Base-by-base conservation (phyloP, 768 basidiomycete species). In the Suillus variegatus region DNA sequence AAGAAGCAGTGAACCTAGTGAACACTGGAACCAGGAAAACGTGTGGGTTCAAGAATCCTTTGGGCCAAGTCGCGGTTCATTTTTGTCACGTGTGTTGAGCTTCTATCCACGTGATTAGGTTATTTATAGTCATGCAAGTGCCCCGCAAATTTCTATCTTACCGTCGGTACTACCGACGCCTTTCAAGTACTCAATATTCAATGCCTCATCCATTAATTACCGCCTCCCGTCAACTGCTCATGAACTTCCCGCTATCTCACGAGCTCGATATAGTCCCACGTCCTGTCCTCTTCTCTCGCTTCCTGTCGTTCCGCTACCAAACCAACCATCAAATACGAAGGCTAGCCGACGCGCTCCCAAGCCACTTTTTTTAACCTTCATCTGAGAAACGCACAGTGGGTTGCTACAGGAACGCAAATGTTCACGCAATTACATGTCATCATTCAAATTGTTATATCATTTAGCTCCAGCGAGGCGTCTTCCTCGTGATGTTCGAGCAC, bases 31-130 rank as follows among this genome's bases (percentile, higher is more conserved):
- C 38, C 10, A 40, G 44, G 44, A 46, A 9, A n/a, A 22, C 13
- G 22, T 25, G 13, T 25, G 7, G 32, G 49, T 49, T 25, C 49
- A 14, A 32, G 32, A 32, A 6, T 25, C 47, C 12, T 22, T 66
- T 65, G 1, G 36, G 63, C 64, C 60, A 65, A 52, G 51, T 54
- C 74, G 71, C 74, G 75, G 75, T 76, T 76, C 74, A 56, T 55
- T 55, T 58, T 74, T 71, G 67, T 76, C 75, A 76, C 75, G 75
- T 77, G 75, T 35, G 66, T 75, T 75, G 72, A 75, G 51, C 76
- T 75, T 63, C 10, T 49, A 18, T 18, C 1, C 40, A 63, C 62
- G 52, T 60, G 40, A 56, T 63, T 13, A 28, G 10, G 41, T 25
- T 13, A 38, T 38, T 38, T 38, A 38, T 38, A 38, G 36, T 2